These are phyloP conservation scores for Shiraia sp. DNA, from an alignment of 2,329 filamentous ascomycete genomes.

Conservation along the genomic window DNA sequence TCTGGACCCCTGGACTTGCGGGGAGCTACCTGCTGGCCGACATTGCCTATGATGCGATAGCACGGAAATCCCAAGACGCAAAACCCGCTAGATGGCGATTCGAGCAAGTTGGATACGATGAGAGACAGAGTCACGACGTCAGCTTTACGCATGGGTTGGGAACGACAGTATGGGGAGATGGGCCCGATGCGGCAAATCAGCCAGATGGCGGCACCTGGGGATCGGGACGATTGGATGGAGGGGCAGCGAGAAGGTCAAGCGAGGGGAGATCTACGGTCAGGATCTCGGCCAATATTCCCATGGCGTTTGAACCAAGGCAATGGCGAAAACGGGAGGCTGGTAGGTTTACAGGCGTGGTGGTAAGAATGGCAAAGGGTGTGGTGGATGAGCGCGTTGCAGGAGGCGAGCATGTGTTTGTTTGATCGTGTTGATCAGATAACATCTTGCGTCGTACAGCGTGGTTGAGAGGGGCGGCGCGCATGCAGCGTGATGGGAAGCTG, in stretches of 20 bases:
- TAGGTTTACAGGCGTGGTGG: too few relatives aligned
- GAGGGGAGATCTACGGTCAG: constrained; percentile 21
- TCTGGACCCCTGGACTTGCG: too few relatives aligned
- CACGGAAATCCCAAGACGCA: too few relatives aligned
- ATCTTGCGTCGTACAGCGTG: constrained; percentile 11
- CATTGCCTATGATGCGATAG: too few relatives aligned
- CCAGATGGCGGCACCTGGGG: too few relatives aligned
- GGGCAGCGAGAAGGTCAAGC: constrained; percentile 18
- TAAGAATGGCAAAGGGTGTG: too few relatives aligned
- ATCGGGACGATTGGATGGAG: constrained; percentile 7
- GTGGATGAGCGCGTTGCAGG: too few relatives aligned
- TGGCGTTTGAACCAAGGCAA: constrained; percentile 3
- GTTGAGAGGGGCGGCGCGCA: constrained; percentile 19
- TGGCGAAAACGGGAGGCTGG: constrained; percentile 12
- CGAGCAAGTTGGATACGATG: too few relatives aligned
- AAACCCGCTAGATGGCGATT: too few relatives aligned
- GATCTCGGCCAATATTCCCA: constrained; percentile 14
- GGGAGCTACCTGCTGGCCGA: too few relatives aligned
- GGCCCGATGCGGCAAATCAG: constrained; percentile 13
- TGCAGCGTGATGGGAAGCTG: constrained; percentile 14
- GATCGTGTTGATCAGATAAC: too few relatives aligned
- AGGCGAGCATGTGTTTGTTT: too few relatives aligned
- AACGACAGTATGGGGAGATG: constrained; percentile 12
- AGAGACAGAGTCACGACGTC: constrained; percentile 10
- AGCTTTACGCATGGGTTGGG: constrained; percentile 6